Conservation (phyloP, 305 asterid genomes). For the Plantago lanceolata region DNA sequence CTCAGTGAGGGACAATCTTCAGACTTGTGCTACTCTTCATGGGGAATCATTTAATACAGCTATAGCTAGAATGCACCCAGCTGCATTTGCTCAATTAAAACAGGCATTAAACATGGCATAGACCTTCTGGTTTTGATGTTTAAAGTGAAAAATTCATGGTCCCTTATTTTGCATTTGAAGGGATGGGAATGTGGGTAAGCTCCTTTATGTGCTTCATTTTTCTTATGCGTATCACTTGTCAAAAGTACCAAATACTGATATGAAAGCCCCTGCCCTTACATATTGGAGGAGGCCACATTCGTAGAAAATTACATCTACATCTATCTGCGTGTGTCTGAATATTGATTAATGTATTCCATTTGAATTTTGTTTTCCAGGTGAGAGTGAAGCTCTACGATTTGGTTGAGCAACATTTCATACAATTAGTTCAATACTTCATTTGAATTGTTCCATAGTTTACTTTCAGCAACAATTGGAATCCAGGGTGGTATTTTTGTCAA, state of each 20-base stretch:
- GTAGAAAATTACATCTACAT: constrained; percentile 7
- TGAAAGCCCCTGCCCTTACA: not conserved
- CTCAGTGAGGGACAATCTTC: constrained; percentile 82
- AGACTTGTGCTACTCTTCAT: constrained; percentile 76
- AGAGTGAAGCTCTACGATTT: constrained; percentile 22
- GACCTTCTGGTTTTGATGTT: constrained; percentile 23
- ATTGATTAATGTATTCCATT: not conserved
- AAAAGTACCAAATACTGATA: not conserved
- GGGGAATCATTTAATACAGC: constrained; percentile 77
- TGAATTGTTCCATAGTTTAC: constrained; percentile 16
- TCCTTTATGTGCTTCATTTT: constrained; percentile 10
- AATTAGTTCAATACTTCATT: constrained; percentile 25
- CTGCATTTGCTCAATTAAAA: constrained; percentile 70
- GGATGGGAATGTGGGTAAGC: constrained; percentile 26
- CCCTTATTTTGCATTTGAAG: constrained; percentile 25
- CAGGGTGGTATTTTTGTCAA: constrained; percentile 23
- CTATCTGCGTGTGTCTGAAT: not conserved
- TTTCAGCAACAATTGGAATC: constrained; percentile 17
- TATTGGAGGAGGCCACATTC: not conserved
- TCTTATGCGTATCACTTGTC: constrained; percentile 6
- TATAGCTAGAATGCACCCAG: constrained; percentile 81
- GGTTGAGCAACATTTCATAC: constrained; percentile 21
- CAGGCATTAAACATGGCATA: constrained; percentile 80
- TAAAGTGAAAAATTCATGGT: constrained; percentile 26
- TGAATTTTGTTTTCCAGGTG: constrained; percentile 34